phyloP scores from a whole-genome alignment of 176 grass and related monocot genomes.

The Tillandsia leiboldiana region DNA sequence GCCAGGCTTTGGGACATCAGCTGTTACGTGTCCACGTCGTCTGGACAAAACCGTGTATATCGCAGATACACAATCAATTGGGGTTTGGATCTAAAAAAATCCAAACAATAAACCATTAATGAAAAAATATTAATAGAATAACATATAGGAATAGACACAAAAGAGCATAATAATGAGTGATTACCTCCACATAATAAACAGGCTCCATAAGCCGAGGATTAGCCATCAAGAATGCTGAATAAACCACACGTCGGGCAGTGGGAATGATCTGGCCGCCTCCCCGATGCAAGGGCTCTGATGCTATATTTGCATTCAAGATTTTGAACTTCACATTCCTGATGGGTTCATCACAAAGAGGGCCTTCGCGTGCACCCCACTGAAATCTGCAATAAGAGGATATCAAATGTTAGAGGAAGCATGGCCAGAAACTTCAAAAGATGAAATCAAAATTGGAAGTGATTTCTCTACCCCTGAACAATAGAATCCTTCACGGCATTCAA shows the following conservation, averaged over 20 bases:
- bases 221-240: constrained; percentile 93
- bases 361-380: constrained; percentile 99
- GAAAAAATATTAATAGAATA: constrained; percentile 3
- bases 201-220: constrained; percentile 97
- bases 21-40: constrained; percentile 88
- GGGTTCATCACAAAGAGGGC: constrained; percentile 91
- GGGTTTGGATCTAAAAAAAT: constrained; percentile 86
- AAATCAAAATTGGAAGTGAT: neutral
- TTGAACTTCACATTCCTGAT: constrained; percentile 98
- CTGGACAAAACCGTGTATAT: constrained; percentile 90
- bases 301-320: constrained; percentile 86
- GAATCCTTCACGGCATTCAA: constrained; percentile 86
- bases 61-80: constrained; percentile 95
- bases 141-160: constrained; percentile 11
- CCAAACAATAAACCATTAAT: constrained; percentile 21
- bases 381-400: constrained; percentile 43
- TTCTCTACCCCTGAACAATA: constrained; percentile 85
- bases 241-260: constrained; percentile 89
- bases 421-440: constrained; percentile 1
- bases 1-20: constrained; percentile 88
- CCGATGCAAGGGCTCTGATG: constrained; percentile 84
- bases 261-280: constrained; percentile 98
- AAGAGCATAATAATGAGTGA: neutral
- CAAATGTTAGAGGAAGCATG: constrained; percentile 17
- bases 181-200: constrained; percentile 95